Percentiles rank a stretch among this genome's conserved stretches.
Conservation (phyloP, 805 yeast species). For the Nakazawaea wickerhamii region DNA sequence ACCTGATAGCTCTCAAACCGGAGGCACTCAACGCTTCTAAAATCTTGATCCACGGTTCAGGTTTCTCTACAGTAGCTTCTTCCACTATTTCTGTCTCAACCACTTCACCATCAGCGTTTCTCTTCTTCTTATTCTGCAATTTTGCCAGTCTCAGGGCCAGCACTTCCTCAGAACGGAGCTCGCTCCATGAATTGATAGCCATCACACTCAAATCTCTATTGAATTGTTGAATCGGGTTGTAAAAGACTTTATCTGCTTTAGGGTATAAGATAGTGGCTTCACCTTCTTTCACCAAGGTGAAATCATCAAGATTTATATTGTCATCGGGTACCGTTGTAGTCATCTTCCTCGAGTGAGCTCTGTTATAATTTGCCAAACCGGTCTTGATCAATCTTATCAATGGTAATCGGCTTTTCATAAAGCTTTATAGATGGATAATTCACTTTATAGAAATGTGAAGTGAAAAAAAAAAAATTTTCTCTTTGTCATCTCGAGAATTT, state of each 20-base stretch:
- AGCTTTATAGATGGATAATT: not conserved
- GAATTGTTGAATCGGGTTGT: conserved; percentile 95
- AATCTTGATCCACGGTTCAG: conserved; percentile 52
- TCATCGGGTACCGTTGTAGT: not conserved
- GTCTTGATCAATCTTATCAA: not conserved
- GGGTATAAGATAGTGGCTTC: conserved; percentile 78
- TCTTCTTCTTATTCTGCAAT: conserved; percentile 9
- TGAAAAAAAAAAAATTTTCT: not conserved
- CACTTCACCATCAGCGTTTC: conserved; percentile 8
- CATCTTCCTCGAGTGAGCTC: not conserved
- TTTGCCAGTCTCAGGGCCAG: conserved; percentile 13
- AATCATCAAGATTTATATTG: conserved; percentile 20
- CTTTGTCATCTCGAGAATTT: no score
- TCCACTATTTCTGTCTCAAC: conserved; percentile 2
- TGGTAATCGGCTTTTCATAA: not conserved
- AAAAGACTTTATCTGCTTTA: conserved; percentile 78
- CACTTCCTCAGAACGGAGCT: conserved; percentile 41
- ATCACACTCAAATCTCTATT: conserved; percentile 86
- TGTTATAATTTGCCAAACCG: not conserved
- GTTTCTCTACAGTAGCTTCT: conserved; percentile 13
- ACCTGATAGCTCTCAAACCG: conserved; percentile 89
- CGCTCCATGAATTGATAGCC: conserved; percentile 84
- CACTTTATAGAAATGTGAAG: not conserved
- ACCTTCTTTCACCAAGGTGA: conserved; percentile 58
- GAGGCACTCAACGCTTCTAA: conserved; percentile 93